Conservation (phyloP, 805 yeast genomes). For the Lipomyces yamanashiensis region DNA sequence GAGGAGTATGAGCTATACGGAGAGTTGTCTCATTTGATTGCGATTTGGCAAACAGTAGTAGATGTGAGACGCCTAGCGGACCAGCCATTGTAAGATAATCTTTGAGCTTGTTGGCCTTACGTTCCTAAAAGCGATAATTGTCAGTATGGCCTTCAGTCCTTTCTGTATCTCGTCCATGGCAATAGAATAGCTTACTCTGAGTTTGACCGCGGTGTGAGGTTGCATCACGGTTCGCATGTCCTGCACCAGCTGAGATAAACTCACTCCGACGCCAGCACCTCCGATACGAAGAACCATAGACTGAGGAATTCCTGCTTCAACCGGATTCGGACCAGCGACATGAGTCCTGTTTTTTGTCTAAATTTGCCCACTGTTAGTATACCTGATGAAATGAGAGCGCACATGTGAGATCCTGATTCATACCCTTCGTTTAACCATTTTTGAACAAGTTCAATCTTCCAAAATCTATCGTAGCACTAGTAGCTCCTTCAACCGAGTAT, state of each 20-base stretch:
- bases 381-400: not conserved
- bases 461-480: too few relatives aligned
- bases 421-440: constrained; percentile 61
- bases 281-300: constrained; percentile 95
- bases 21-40: constrained; percentile 77
- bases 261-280: constrained; percentile 71
- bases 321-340: constrained; percentile 59
- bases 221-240: constrained; percentile 92
- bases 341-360: constrained; percentile 87
- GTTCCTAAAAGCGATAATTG: constrained; percentile 51
- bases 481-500: too few relatives aligned
- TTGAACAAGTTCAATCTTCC: not conserved
- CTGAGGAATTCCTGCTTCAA: constrained; percentile 77
- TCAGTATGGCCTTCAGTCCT: not conserved
- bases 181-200: constrained; percentile 48
- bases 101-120: constrained; percentile 83
- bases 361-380: not conserved
- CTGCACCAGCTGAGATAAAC: constrained; percentile 79
- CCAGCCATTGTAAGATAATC: constrained; percentile 99
- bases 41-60: constrained; percentile 84
- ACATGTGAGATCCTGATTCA: constrained; percentile 28
- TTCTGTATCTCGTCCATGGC: not conserved
- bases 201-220: constrained; percentile 91
- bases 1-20: constrained; percentile 83
- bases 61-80: constrained; percentile 88